Evolutionary conservation across 1,284 basidiomycete species (phyloP), one percentile per base, ranked within the genome.

Genomic region (Trichosporon sp.): DNA sequence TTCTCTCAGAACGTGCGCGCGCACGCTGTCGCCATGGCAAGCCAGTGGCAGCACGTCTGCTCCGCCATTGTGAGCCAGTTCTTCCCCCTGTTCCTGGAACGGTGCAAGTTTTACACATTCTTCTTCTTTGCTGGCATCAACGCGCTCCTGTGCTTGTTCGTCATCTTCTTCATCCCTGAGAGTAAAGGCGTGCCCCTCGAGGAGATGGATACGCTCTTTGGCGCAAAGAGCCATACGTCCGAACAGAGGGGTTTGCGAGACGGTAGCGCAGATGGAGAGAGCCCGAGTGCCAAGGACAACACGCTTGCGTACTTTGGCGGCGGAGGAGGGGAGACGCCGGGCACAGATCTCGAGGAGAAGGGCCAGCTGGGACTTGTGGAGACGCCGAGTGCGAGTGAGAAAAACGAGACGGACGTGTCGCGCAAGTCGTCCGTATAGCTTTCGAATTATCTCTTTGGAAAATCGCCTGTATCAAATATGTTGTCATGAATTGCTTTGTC

Each of bases 121-220:
- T 59, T 59, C 52, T 63, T 63, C 56, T 64, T 58, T 37, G 36
- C 34, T 1, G 60, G 60, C 34, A 56, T 56, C 36, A 61, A 61
- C 52, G n/a, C 36, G 0, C 9, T 61, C 19, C 37, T 61, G 3
- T 56, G 34, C 14, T 21, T 49, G 4, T 44, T 44, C 23, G 44
- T 49, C 49, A n/a, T 54, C 59, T 63, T 68, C 63, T 58, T 63
- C 59, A 58, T 68, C 7, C 66, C 66, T 11, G 66, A 68, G 61
- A 60, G 56, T 2, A 44, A 57, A 14, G 36, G 49, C 14, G 31
- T 56, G 23, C 34, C 62, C 7, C 92, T 97, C 88, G 92, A 95
- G 75, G 93, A 90, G 77, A 83, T 99, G 27, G 92, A 91, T 0
- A 93, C 97, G 75, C 82, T 99, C 87, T 92, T 56, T 44, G 8